Percentiles rank a stretch among this genome's conserved stretches.
These are phyloP conservation scores for Orychophragmus violaceus DNA, from an alignment of 345 rosid genomes.

Conservation along the genomic window DNA sequence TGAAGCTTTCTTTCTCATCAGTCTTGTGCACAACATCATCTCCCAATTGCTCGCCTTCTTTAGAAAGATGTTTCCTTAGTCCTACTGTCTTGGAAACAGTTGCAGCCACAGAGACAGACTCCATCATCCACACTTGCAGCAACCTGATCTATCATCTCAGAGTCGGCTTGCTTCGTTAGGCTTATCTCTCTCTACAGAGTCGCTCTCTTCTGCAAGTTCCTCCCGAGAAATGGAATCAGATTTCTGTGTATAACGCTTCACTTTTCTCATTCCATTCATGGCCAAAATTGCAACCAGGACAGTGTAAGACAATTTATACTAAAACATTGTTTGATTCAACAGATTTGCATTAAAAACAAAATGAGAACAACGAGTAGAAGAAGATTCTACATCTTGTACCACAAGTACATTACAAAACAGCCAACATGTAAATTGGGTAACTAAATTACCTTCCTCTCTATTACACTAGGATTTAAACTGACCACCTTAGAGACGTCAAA, in stretches of 20 bases:
- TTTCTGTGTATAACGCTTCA: background rate
- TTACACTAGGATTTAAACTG: slow-evolving; percentile 9
- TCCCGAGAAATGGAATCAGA: too few species aligned
- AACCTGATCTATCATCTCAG: too few species aligned
- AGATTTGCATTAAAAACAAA: slow-evolving; percentile 9
- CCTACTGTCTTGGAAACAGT: too few species aligned
- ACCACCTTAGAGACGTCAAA: background rate
- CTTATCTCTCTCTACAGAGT: too few species aligned
- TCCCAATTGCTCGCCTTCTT: too few species aligned
- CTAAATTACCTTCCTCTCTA: slow-evolving; percentile 5
- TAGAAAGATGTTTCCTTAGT: too few species aligned
- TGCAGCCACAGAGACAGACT: too few species aligned
- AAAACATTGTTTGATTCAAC: background rate
- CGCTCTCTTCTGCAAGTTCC: too few species aligned
- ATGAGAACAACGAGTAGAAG: background rate
- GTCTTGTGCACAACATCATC: too few species aligned
- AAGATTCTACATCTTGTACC: background rate
- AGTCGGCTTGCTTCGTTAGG: too few species aligned
- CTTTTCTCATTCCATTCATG: background rate
- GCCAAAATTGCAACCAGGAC: background rate
- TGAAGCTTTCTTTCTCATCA: too few species aligned
- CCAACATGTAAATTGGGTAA: slow-evolving; percentile 8
- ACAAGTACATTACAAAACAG: slow-evolving; percentile 17
- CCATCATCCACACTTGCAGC: too few species aligned
- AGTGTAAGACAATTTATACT: background rate